Conservation (phyloP, 108 stramenopile genomes). For the Conticribra guillardii region DNA sequence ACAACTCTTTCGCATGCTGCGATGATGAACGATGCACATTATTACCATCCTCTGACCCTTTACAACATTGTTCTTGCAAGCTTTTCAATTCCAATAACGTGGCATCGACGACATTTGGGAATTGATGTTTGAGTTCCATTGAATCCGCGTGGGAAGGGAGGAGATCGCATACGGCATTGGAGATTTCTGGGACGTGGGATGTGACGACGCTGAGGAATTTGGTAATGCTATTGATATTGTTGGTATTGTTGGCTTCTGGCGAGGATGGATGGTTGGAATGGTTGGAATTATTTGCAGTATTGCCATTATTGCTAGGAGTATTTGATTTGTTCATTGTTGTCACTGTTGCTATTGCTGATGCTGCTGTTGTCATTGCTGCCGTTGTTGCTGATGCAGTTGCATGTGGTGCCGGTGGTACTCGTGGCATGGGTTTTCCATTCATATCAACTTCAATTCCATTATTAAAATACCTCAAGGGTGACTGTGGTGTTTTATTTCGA, state of each 20-base stretch:
- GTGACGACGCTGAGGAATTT: slow-evolving; percentile 17
- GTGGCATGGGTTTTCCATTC: slow-evolving; percentile 11
- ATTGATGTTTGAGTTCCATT: neutral
- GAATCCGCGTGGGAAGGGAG: neutral
- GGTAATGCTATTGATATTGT: slow-evolving; percentile 7
- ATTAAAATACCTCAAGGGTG: slow-evolving; percentile 14
- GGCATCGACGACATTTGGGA: slow-evolving; percentile 6
- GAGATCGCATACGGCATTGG: slow-evolving; percentile 7
- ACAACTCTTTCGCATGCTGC: too few relatives aligned
- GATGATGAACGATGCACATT: too few relatives aligned
- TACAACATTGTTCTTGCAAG: slow-evolving; percentile 11
- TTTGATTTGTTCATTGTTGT: too few relatives aligned
- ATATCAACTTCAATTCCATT: slow-evolving; percentile 22
- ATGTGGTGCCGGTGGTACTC: neutral
- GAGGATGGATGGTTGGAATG: too few relatives aligned
- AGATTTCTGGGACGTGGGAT: slow-evolving; percentile 25
- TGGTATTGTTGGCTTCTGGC: neutral
- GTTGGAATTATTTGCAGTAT: too few relatives aligned
- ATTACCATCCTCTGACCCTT: too few relatives aligned
- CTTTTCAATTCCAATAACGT: neutral
- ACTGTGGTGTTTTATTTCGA: too few relatives aligned
- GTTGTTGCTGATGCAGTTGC: neutral
- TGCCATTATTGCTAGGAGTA: too few relatives aligned
- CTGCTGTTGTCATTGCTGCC: neutral
- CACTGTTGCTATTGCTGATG: too few relatives aligned